Percentiles rank a stretch among this genome's conserved stretches.
phyloP scores from a whole-genome alignment of 2,329 filamentous ascomycete species.

The Fusarium tuaranense region DNA sequence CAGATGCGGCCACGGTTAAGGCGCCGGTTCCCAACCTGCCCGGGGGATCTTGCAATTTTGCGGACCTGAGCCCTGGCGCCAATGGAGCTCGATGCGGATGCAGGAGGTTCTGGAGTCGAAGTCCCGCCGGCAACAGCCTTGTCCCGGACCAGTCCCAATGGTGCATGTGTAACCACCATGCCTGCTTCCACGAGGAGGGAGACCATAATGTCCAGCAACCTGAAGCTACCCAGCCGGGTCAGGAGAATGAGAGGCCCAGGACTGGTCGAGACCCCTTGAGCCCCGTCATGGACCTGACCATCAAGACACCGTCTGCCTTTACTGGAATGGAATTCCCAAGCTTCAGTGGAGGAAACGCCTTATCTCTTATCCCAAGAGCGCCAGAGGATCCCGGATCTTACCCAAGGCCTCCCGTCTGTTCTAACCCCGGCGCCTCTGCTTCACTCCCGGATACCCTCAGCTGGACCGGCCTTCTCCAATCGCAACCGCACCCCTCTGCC shows the following conservation, averaged over 20 bases:
- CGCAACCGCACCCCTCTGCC: constrained; percentile 50
- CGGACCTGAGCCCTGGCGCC: constrained; percentile 64
- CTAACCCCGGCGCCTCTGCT: constrained; percentile 42
- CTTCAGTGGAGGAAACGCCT: constrained; percentile 45
- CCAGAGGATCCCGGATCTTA: constrained; percentile 37
- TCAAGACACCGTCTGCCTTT: constrained; percentile 52
- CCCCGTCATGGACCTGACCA: constrained; percentile 62
- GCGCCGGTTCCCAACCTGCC: constrained; percentile 55
- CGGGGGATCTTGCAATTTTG: constrained; percentile 68
- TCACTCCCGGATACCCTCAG: constrained; percentile 67
- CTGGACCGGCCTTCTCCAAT: constrained; percentile 60
- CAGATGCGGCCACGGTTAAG: constrained; percentile 54
- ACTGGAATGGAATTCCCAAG: constrained; percentile 57
- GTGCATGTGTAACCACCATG: constrained; percentile 74
- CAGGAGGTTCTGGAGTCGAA: constrained; percentile 69
- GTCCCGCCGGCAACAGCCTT: constrained; percentile 48
- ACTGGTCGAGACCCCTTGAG: constrained; percentile 63
- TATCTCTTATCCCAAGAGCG: constrained; percentile 53
- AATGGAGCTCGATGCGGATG: constrained; percentile 68
- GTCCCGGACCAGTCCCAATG: constrained; percentile 59
- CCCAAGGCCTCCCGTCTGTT: constrained; percentile 30
- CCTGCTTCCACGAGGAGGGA: constrained; percentile 69
- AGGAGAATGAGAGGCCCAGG: constrained; percentile 66
- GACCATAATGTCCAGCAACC: constrained; percentile 40
- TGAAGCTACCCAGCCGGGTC: constrained; percentile 49